phyloP scores from a whole-genome alignment of 768 basidiomycete genomes.

The Mycena vitilis region DNA sequence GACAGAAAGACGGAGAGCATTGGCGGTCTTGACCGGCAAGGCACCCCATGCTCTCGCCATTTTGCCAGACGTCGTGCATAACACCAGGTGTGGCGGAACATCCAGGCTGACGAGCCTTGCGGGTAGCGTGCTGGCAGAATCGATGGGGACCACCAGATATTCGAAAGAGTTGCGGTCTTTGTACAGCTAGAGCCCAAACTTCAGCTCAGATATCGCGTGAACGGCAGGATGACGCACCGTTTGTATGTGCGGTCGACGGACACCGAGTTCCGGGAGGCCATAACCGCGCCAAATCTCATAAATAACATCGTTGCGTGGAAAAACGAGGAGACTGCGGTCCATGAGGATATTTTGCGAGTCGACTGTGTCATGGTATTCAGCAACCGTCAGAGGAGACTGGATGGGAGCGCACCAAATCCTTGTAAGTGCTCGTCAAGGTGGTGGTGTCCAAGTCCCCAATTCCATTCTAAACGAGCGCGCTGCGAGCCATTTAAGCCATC shows the following conservation, averaged over 20 bases:
- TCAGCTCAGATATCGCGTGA: background rate
- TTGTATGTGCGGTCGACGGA: too few species aligned
- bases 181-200: conserved; percentile 4
- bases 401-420: background rate
- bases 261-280: too few species aligned
- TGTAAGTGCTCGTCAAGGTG: conserved; percentile 4
- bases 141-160: conserved; percentile 21
- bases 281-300: background rate
- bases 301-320: background rate
- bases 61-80: conserved; percentile 1
- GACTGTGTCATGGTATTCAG: background rate
- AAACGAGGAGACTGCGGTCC: background rate
- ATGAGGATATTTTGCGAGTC: background rate
- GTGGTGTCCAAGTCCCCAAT: conserved; percentile 11
- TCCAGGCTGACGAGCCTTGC: background rate
- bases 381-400: background rate
- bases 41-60: background rate
- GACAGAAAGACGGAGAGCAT: background rate
- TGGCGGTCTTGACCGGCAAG: background rate
- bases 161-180: conserved; percentile 3
- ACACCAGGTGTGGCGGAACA: conserved; percentile 16
- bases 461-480: conserved; percentile 17
- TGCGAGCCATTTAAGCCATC: too few species aligned
- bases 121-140: background rate
- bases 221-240: too few species aligned